Percentiles rank a stretch among this genome's conserved stretches.
Evolutionary conservation across 192 early-diverging fungal genomes (phyloP).

Genomic region (Obelidium mucronatum): DNA sequence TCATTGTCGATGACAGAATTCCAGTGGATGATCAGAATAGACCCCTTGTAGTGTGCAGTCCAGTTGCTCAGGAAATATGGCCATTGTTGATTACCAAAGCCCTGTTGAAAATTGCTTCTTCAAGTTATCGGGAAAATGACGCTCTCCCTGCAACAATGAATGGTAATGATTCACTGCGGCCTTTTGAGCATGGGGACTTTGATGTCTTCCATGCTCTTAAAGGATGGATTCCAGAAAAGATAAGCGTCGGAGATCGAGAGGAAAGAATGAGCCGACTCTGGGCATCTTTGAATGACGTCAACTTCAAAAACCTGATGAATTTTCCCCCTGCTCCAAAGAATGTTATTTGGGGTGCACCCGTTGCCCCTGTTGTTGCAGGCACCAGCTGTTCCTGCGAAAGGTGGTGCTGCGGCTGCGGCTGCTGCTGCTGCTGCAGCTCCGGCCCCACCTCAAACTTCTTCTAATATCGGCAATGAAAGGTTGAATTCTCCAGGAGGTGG

Average conservation of each 20-base stretch:
- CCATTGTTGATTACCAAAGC: conserved; percentile 66
- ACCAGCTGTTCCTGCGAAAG: conserved; percentile 21
- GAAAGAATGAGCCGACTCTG: conserved; percentile 19
- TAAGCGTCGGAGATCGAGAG: conserved; percentile 37
- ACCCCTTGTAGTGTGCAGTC: conserved; percentile 50
- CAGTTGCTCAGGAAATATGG: conserved; percentile 60
- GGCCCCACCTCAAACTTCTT: conserved; percentile 13
- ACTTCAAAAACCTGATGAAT: conserved; percentile 27
- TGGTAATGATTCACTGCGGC: neutral
- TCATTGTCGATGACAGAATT: conserved; percentile 67
- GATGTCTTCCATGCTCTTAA: conserved; percentile 56
- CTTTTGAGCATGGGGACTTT: conserved; percentile 58
- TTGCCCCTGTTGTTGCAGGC: neutral
- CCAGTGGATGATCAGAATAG: conserved; percentile 62
- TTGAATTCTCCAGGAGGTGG: conserved; percentile 7
- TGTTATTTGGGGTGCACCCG: conserved; percentile 13
- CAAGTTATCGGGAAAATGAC: conserved; percentile 42
- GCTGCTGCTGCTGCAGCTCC: conserved; percentile 27
- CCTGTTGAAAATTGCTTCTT: conserved; percentile 58
- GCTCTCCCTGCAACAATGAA: neutral
- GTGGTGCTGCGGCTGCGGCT: neutral
- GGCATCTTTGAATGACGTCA: conserved; percentile 33
- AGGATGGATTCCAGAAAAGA: conserved; percentile 59
- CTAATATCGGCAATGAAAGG: neutral
- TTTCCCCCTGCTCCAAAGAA: conserved; percentile 7